Evolutionary conservation across 140 eudicot species (phyloP).

Genomic region (Cichorium intybus): DNA sequence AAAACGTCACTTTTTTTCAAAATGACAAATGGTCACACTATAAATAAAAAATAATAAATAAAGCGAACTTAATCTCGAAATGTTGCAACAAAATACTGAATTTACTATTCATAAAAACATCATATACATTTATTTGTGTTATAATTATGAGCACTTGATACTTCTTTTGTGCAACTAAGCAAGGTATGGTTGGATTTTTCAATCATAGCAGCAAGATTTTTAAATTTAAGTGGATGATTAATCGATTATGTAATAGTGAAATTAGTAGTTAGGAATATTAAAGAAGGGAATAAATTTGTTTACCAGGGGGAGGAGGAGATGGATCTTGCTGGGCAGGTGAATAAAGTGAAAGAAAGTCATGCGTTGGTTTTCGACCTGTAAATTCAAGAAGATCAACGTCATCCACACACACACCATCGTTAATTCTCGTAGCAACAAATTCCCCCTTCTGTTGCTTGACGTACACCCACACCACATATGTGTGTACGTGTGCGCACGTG

Average conservation of each 20-base stretch:
- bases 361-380: constrained; percentile 81
- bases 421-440: constrained; percentile 1
- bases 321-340: constrained; percentile 84
- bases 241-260: neutral
- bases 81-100: neutral
- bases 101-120: too few species aligned
- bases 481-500: constrained; percentile 11
- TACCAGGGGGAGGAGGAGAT: constrained; percentile 49
- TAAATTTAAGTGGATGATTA: neutral
- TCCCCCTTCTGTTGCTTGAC: constrained; percentile 13
- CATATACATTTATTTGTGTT: too few species aligned
- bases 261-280: neutral
- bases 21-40: too few species aligned
- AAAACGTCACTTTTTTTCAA: neutral
- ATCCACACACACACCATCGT: neutral
- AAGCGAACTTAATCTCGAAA: neutral
- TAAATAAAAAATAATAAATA: neutral
- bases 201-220: neutral
- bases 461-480: neutral
- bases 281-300: neutral
- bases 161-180: neutral
- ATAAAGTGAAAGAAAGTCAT: constrained; percentile 83
- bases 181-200: neutral
- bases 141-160: neutral
- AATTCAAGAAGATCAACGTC: constrained; percentile 18